Evolutionary conservation across 2,329 filamentous ascomycete genomes (phyloP), one percentile per base, ranked within the genome.

Genomic region (Ophiocordyceps australis): DNA sequence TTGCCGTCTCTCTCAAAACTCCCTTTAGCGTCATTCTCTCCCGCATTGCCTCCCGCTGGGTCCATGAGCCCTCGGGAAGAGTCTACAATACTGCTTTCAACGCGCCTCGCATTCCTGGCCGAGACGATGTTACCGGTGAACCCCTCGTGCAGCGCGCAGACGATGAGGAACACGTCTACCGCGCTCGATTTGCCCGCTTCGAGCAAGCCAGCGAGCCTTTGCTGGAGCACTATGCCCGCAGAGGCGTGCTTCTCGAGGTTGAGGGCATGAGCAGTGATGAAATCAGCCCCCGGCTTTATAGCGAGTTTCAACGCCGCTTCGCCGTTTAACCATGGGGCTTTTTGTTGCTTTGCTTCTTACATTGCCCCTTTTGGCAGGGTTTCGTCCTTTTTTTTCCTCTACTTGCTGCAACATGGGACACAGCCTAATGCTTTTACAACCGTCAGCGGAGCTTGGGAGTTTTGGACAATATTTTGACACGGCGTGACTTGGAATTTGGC

Each of bases 81-180:
- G 77, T 94, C 11, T 98, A 98, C 60, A 98, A 98, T 49, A 91
- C 83, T 3, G 74, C 74, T 0, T 98, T 93, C 58, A 83, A 95
- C 44, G 65, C 78, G 7, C 89, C 89, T 1, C 76, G 74, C 36
- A 71, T 85, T 2, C 53, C 70, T 0, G 86, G 89, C 15, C 68
- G 62, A 37, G 89, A 98, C 50, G 89, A 98, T 47, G 45, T 94
- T 24, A 98, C 89, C 0, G 89, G 89, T 11, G 89, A 98, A 46
- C 59, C 65, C 14, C 61, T 98, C 33, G 74, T 77, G 5, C 77
- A 91, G 46, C 65, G 89, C 28, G 61, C 74, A 7, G 89, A 98
- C 43, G 89, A 98, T 45, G 76, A 73, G 30, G 76, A 89, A 38
- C 75, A 81, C 25, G 78, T 86, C 11, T 98, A 91, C 67, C 74